These are phyloP conservation scores for Aspergillus sp. DNA, from an alignment of 2,329 filamentous ascomycete genomes.

Conservation along the genomic window DNA sequence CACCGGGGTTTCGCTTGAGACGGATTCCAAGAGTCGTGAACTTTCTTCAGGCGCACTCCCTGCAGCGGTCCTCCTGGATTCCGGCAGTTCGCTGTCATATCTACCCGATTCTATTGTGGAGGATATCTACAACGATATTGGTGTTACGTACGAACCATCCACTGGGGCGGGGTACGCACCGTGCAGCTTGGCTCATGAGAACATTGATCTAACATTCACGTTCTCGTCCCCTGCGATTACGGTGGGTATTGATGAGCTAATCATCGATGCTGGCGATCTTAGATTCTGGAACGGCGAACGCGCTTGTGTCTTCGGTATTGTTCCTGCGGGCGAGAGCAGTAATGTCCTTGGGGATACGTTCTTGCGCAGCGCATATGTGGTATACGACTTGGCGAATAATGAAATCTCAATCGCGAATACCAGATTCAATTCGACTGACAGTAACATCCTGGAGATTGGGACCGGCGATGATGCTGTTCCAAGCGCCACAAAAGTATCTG, in stretches of 20 bases:
- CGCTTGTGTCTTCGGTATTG: constrained; percentile 56
- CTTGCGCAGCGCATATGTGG: constrained; percentile 65
- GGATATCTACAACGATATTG: constrained; percentile 61
- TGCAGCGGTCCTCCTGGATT: constrained; percentile 47
- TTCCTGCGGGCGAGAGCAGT: constrained; percentile 51
- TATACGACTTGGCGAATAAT: constrained; percentile 65
- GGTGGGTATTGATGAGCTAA: constrained; percentile 60
- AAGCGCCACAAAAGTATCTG: constrained; percentile 55
- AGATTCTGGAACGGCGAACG: constrained; percentile 39
- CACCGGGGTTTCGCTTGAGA: constrained; percentile 58
- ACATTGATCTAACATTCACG: constrained; percentile 59
- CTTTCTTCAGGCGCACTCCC: constrained; percentile 46
- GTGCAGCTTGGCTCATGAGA: constrained; percentile 55
- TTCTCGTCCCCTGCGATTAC: constrained; percentile 61
- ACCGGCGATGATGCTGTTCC: constrained; percentile 56
- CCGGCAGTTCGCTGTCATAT: constrained; percentile 45
- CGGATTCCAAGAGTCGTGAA: constrained; percentile 23
- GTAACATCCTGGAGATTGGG: constrained; percentile 59
- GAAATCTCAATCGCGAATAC: constrained; percentile 66
- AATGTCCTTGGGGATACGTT: constrained; percentile 66
- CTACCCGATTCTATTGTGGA: constrained; percentile 40
- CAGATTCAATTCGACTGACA: constrained; percentile 59
- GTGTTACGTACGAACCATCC: constrained; percentile 62
- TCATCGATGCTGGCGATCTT: constrained; percentile 54
- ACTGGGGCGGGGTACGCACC: constrained; percentile 59